Evolutionary conservation across 306 rosid species (phyloP).

Genomic region (Cicer pinnatifidum): DNA sequence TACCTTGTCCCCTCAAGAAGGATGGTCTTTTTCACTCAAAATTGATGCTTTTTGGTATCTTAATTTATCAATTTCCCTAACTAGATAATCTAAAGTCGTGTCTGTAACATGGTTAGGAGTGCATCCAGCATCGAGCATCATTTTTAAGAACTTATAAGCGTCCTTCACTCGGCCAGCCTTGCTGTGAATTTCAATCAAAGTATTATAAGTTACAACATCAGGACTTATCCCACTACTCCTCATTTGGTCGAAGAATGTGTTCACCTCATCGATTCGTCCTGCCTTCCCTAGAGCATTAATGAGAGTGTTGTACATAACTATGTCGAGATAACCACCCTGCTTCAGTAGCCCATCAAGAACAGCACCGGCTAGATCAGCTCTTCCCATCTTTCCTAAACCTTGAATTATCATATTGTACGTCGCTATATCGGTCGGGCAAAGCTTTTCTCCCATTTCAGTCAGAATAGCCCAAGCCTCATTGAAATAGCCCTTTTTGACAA

Average conservation of each 20-base stretch:
- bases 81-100: conserved; percentile 85
- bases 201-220: conserved; percentile 83
- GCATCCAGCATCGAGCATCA: conserved; percentile 94
- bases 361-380: conserved; percentile 89
- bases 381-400: conserved; percentile 92
- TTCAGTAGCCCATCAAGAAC: conserved; percentile 78
- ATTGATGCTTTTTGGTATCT: conserved; percentile 78
- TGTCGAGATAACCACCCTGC: conserved; percentile 89
- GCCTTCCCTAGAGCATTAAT: conserved; percentile 90
- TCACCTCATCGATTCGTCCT: conserved; percentile 71
- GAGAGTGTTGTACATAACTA: conserved; percentile 91
- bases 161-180: conserved; percentile 86
- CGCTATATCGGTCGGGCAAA: conserved; percentile 82
- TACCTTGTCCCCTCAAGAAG: conserved; percentile 45
- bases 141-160: conserved; percentile 78
- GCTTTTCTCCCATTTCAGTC: conserved; percentile 73
- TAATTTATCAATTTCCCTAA: conserved; percentile 77
- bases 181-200: conserved; percentile 88
- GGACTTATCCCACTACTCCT: conserved; percentile 76
- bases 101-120: conserved; percentile 87
- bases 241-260: conserved; percentile 84
- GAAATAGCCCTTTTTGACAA: conserved; percentile 88
- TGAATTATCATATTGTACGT: conserved; percentile 89
- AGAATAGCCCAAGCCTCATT: conserved; percentile 78
- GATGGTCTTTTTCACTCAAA: conserved; percentile 55